A percentile compares a stretch with the other conserved stretches of the same genome.
Conservation (phyloP, 768 basidiomycete genomes). For the Suillus brevipes region DNA sequence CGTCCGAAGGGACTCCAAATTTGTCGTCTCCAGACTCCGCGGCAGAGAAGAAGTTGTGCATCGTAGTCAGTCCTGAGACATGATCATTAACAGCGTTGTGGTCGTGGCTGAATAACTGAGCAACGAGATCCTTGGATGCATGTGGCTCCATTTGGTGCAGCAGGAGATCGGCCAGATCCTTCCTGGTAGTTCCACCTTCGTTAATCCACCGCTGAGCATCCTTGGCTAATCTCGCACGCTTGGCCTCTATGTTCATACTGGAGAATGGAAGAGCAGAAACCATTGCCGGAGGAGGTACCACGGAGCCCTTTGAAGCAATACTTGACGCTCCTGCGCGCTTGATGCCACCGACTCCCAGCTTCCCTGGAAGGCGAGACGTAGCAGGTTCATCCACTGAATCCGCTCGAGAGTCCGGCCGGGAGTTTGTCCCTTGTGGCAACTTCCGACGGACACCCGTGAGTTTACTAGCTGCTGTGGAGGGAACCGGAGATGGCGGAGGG, state of each 20-base stretch:
- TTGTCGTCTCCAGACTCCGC: slow-evolving; percentile 58
- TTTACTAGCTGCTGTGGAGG: slow-evolving; percentile 40
- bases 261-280: slow-evolving; percentile 37
- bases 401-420: slow-evolving; percentile 47
- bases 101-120: slow-evolving; percentile 89
- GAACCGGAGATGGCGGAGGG: slow-evolving; percentile 38
- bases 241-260: slow-evolving; percentile 41
- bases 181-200: slow-evolving; percentile 78
- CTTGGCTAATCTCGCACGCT: slow-evolving; percentile 66
- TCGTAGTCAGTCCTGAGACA: slow-evolving; percentile 67
- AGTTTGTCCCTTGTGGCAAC: slow-evolving; percentile 57
- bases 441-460: slow-evolving; percentile 69
- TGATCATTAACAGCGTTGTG: slow-evolving; percentile 95
- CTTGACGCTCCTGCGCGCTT: slow-evolving; percentile 44
- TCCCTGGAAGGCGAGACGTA: slow-evolving; percentile 35
- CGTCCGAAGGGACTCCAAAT: slow-evolving; percentile 44
- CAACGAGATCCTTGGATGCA: slow-evolving; percentile 70
- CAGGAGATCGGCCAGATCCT: slow-evolving; percentile 83
- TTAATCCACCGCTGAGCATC: slow-evolving; percentile 84
- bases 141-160: slow-evolving; percentile 92
- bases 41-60: slow-evolving; percentile 74
- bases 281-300: slow-evolving; percentile 35
- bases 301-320: slow-evolving; percentile 30
- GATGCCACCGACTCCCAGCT: slow-evolving; percentile 40
- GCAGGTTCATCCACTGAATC: slow-evolving; percentile 38